Base-by-base conservation (phyloP, 441 rosid genomes). In the Dalechampia spathulata region DNA sequence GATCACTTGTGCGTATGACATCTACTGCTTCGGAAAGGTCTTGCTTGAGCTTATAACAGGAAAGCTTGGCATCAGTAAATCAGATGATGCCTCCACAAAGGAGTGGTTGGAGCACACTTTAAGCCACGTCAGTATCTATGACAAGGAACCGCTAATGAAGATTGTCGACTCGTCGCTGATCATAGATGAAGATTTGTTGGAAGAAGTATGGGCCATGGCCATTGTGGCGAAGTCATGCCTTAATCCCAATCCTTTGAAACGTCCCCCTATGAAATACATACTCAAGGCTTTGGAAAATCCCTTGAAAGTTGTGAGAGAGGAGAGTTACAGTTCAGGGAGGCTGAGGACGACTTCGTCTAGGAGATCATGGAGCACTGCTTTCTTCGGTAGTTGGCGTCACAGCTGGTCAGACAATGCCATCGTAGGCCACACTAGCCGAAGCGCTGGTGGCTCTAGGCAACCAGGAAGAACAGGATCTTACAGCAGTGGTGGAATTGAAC, bases 141-240 rank as follows among this genome's bases (percentile, higher is more conserved):
- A 93, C 58, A 93, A 84, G 70, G 97, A 93, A 54, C 81, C 81
- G 28, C 82, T 90, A 58, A 81, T 78, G 3, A 87, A 93, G 68
- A 87, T 90, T 52, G 50, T 90, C 13, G 97, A 93, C 70, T 89
- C 95, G 0, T 87, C 93, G 17, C 60, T 93, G 58, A 80, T 93
- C 13, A 74, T 93, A 2, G 95, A 93, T 40, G 99, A 93, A 58
- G 99, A 93, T 68, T 75, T 90, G 14, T 66, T 93, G 43, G 97
- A 93, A 66, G 99, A 93, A 76, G 99, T 93, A 40, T 90, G 97
- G 99, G 97, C 99, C 47, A 84, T 85, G 95, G 97, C 99, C 7
- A 83, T 93, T 49, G 82, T 93, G 41, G 97, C 99, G 9, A 75
- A 80, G 48, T 93, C 99, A 26, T 93, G 97, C 79, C 78, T 93